Conservation (phyloP, 2,329 filamentous ascomycete species). For the Alternaria sp. region DNA sequence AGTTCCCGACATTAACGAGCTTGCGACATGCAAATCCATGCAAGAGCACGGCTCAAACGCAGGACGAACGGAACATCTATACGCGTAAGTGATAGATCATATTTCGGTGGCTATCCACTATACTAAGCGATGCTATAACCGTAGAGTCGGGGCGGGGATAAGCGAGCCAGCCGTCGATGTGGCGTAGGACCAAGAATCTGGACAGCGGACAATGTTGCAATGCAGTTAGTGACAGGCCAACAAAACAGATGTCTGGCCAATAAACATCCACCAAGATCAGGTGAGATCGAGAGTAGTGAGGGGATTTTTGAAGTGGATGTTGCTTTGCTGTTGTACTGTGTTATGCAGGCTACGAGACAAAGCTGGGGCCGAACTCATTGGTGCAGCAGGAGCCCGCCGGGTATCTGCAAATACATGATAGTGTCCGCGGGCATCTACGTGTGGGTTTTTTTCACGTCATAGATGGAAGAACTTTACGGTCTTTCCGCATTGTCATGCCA, state of each 20-base stretch:
- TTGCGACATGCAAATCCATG: constrained; percentile 9
- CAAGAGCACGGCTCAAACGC: constrained; percentile 6
- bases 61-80: constrained; percentile 1
- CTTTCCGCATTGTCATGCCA: constrained; percentile 19
- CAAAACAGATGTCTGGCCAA: background rate
- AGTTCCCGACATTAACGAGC: background rate
- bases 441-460: background rate
- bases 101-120: background rate
- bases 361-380: background rate
- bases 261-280: background rate
- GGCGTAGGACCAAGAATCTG: background rate
- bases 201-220: background rate
- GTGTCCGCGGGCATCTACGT: background rate
- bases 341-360: background rate
- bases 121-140: constrained; percentile 7
- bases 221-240: background rate
- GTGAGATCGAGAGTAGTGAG: background rate
- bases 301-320: background rate
- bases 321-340: background rate
- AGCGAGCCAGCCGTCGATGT: background rate
- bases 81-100: constrained; percentile 2
- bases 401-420: background rate
- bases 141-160: background rate
- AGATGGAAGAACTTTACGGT: background rate
- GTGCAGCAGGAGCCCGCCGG: background rate